phyloP scores from a whole-genome alignment of 2,329 filamentous ascomycete species.

The Scytalidium lignicola region DNA sequence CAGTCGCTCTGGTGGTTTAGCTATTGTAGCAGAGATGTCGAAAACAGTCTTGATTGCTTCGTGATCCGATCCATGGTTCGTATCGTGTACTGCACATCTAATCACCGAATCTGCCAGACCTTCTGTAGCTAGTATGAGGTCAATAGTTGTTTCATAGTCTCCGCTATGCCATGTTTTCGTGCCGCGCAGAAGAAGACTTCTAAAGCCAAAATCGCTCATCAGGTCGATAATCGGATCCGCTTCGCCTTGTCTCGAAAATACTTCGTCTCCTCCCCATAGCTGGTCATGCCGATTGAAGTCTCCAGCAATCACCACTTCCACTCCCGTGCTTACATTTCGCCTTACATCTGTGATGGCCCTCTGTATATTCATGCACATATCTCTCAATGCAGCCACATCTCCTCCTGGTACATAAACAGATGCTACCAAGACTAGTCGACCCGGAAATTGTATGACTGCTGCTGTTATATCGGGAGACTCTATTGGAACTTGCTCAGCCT shows the following conservation, averaged over 20 bases:
- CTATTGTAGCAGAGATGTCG: slow-evolving; percentile 12
- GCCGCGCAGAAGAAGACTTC: slow-evolving; percentile 28
- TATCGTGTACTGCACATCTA: slow-evolving; percentile 12
- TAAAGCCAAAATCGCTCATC: slow-evolving; percentile 22
- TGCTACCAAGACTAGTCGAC: slow-evolving; percentile 18
- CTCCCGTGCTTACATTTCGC: slow-evolving; percentile 9
- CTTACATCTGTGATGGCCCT: slow-evolving; percentile 17
- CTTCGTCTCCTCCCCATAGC: slow-evolving; percentile 23
- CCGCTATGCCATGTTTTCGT: slow-evolving; percentile 31
- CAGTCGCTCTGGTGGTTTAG: slow-evolving; percentile 11
- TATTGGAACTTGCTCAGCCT: slow-evolving; percentile 17
- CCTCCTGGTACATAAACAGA: slow-evolving; percentile 22
- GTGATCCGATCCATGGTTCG: slow-evolving; percentile 27
- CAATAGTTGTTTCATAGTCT: slow-evolving; percentile 17
- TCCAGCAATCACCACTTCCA: slow-evolving; percentile 18
- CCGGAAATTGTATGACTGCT: slow-evolving; percentile 18
- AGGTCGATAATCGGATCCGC: slow-evolving; percentile 30
- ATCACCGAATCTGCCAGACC: no score
- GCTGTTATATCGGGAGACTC: slow-evolving; percentile 21
- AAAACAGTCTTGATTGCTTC: slow-evolving; percentile 27
- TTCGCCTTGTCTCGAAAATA: slow-evolving; percentile 31
- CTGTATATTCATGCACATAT: slow-evolving; percentile 13
- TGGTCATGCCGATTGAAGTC: slow-evolving; percentile 24
- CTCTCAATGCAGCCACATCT: slow-evolving; percentile 11
- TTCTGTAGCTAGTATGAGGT: slow-evolving; percentile 20